phyloP scores from a whole-genome alignment of 192 early-diverging fungal genomes.

The Coemansia sp. region DNA sequence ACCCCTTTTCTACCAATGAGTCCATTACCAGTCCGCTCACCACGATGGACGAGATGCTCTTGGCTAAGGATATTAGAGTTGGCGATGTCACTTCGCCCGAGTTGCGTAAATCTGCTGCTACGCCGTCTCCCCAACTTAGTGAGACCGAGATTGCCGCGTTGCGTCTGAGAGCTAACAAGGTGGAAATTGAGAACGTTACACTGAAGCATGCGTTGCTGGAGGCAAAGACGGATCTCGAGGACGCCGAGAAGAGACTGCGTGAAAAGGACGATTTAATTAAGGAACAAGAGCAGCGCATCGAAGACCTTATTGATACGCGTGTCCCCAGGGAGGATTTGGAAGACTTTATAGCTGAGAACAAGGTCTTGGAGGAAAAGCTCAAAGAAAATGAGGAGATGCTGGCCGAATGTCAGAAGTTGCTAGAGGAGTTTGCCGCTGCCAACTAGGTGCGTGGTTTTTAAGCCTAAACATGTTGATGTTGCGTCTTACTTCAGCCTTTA shows the following conservation, averaged over 20 bases:
- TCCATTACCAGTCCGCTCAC: slow-evolving; percentile 33
- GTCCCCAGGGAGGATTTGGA: slow-evolving; percentile 54
- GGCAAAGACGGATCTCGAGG: slow-evolving; percentile 51
- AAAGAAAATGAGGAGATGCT: slow-evolving; percentile 44
- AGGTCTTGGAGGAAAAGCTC: slow-evolving; percentile 16
- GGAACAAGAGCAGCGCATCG: slow-evolving; percentile 44
- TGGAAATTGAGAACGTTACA: slow-evolving; percentile 42
- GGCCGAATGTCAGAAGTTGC: slow-evolving; percentile 49
- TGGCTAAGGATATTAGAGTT: slow-evolving; percentile 20
- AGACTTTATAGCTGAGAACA: slow-evolving; percentile 44
- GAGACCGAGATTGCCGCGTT: slow-evolving; percentile 11
- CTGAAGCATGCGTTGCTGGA: slow-evolving; percentile 54
- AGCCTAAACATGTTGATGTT: background rate
- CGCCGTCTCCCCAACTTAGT: background rate
- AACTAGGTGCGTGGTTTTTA: slow-evolving; percentile 8
- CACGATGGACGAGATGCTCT: slow-evolving; percentile 41
- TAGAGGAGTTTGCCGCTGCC: slow-evolving; percentile 46
- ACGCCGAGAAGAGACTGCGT: slow-evolving; percentile 43
- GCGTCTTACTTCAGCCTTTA: background rate
- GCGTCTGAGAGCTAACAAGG: slow-evolving; percentile 19
- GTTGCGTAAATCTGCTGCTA: background rate
- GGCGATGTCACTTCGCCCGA: slow-evolving; percentile 7
- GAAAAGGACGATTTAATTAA: slow-evolving; percentile 49
- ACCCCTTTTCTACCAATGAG: slow-evolving; percentile 35
- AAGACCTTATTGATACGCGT: slow-evolving; percentile 53